Percentiles rank a stretch among this genome's conserved stretches.
Evolutionary conservation across 257 asterid species (phyloP).

Genomic region (Rhazya stricta): DNA sequence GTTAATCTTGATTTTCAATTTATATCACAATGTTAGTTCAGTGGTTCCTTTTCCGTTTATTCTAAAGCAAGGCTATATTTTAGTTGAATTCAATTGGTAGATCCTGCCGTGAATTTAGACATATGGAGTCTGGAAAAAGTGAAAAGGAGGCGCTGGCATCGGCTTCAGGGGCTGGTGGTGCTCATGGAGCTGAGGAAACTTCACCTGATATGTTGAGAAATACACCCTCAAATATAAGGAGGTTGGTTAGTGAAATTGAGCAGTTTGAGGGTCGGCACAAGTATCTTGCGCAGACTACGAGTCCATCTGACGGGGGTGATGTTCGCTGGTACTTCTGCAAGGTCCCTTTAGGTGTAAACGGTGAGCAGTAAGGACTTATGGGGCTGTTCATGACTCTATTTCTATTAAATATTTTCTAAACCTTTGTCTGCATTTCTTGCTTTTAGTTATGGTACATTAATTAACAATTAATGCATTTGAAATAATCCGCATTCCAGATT

Average conservation of each 20-base stretch:
- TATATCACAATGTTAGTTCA: not conserved
- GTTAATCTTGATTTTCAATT: not conserved
- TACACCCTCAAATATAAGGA: slow-evolving; percentile 84
- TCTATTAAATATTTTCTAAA: not conserved
- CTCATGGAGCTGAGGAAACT: slow-evolving; percentile 28
- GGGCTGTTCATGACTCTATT: not conserved
- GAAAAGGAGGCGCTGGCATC: slow-evolving; percentile 16
- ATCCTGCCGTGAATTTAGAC: not conserved
- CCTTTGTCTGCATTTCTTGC: not conserved
- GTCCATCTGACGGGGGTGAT: slow-evolving; percentile 96
- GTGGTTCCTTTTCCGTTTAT: not conserved
- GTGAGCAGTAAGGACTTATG: slow-evolving; percentile 31
- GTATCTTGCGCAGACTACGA: slow-evolving; percentile 79
- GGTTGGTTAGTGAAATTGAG: slow-evolving; percentile 77
- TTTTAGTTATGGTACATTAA: slow-evolving; percentile 1
- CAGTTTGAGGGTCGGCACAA: slow-evolving; percentile 79
- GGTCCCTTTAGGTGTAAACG: slow-evolving; percentile 65
- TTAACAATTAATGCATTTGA: not conserved
- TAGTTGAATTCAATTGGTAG: not conserved
- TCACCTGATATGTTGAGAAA: slow-evolving; percentile 84
- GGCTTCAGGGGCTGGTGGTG: slow-evolving; percentile 20
- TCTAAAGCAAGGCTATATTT: not conserved
- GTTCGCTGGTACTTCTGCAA: slow-evolving; percentile 93
- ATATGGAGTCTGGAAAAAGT: slow-evolving; percentile 1
- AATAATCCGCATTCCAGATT: not conserved